Conservation (phyloP, 169 alveolate genomes). For the Neospora caninum region DNA sequence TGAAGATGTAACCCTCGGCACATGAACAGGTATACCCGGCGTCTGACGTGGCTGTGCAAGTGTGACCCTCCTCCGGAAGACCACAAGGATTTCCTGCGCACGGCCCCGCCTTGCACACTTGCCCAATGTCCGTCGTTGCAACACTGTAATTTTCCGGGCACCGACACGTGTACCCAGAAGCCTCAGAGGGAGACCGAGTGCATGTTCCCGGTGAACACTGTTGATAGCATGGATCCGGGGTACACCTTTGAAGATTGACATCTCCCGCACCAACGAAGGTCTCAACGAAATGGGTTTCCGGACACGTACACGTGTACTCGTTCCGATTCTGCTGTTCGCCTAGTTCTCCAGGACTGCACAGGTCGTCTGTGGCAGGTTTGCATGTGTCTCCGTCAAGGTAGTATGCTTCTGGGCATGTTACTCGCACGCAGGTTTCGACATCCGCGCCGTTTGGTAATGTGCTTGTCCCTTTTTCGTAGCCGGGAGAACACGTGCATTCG, state of each 20-base stretch:
- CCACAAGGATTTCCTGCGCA: conserved; percentile 12
- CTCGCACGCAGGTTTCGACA: neutral
- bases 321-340: neutral
- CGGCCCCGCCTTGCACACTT: neutral
- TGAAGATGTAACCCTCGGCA: neutral
- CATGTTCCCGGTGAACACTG: neutral
- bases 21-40: neutral
- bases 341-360: neutral
- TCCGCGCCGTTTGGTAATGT: neutral
- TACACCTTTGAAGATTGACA: neutral
- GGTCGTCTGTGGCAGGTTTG: neutral
- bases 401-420: neutral
- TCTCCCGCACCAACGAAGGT: neutral
- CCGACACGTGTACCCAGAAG: neutral
- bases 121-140: neutral
- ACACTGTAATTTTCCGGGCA: neutral
- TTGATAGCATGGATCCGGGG: neutral
- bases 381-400: neutral
- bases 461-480: neutral
- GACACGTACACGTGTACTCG: conserved; percentile 32
- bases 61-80: neutral
- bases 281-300: neutral
- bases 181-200: neutral
- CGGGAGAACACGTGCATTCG: neutral
- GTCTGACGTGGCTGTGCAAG: neutral